These are phyloP conservation scores for Penicillium griseofulvum DNA, from an alignment of 2,329 filamentous ascomycete species.

Conservation along the genomic window DNA sequence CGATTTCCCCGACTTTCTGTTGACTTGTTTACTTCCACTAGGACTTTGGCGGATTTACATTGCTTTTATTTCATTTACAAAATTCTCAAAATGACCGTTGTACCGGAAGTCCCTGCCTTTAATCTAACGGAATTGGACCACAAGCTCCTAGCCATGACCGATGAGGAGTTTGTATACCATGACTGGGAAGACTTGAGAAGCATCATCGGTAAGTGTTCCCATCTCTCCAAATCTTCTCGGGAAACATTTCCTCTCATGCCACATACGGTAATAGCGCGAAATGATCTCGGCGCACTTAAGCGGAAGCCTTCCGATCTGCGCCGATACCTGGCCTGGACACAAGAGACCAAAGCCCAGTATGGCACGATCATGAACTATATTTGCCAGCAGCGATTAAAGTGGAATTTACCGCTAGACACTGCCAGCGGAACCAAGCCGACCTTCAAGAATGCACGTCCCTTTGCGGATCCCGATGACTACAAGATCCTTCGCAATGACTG, in stretches of 20 bases:
- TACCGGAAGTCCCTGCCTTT: slow-evolving; percentile 37
- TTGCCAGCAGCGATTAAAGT: slow-evolving; percentile 54
- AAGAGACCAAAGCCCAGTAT: slow-evolving; percentile 53
- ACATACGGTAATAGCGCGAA: slow-evolving; percentile 37
- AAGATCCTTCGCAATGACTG: slow-evolving; percentile 61
- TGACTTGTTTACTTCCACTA: background rate
- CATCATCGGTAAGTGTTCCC: slow-evolving; percentile 49
- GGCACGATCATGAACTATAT: slow-evolving; percentile 58
- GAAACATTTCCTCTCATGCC: slow-evolving; percentile 12
- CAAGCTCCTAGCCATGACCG: slow-evolving; percentile 49
- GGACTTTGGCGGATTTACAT: background rate
- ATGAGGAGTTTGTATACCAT: slow-evolving; percentile 53
- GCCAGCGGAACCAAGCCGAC: slow-evolving; percentile 37
- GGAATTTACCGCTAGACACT: slow-evolving; percentile 37
- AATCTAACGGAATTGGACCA: slow-evolving; percentile 51
- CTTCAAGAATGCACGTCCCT: slow-evolving; percentile 50
- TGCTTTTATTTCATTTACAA: background rate
- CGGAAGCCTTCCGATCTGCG: slow-evolving; percentile 59
- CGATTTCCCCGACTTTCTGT: slow-evolving; percentile 10
- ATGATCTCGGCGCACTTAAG: slow-evolving; percentile 56
- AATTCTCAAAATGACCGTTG: slow-evolving; percentile 8
- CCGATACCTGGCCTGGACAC: slow-evolving; percentile 60
- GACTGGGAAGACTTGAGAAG: slow-evolving; percentile 53
- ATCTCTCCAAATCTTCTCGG: slow-evolving; percentile 3
- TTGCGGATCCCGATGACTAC: slow-evolving; percentile 55